Evolutionary conservation across 2,329 filamentous ascomycete species (phyloP).

Genomic region (Aspergillus sp.): DNA sequence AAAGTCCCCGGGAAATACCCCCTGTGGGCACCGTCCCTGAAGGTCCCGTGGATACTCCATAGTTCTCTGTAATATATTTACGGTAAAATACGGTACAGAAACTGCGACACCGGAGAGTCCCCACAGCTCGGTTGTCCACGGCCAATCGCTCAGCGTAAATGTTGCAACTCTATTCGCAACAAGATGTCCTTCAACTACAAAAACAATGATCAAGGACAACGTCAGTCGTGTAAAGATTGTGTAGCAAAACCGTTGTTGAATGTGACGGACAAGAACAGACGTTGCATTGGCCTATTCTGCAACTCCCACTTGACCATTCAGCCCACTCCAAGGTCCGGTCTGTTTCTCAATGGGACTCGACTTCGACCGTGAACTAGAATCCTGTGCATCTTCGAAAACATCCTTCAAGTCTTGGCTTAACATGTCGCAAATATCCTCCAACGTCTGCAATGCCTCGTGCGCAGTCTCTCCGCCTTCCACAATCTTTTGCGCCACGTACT

Average conservation of each 20-base stretch:
- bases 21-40: too few species aligned
- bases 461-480: conserved; percentile 24
- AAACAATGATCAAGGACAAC: too few species aligned
- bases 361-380: conserved; percentile 12
- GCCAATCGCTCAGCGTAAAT: background rate
- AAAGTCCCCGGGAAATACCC: too few species aligned
- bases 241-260: too few species aligned
- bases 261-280: too few species aligned
- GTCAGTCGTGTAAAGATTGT: too few species aligned
- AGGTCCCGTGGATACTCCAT: too few species aligned
- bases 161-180: conserved; percentile 1
- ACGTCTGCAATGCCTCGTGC: conserved; percentile 21
- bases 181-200: background rate
- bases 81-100: too few species aligned
- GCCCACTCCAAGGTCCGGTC: conserved; percentile 30
- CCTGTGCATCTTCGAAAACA: conserved; percentile 11
- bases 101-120: conserved; percentile 1
- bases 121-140: background rate
- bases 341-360: conserved; percentile 16
- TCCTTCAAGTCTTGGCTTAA: conserved; percentile 30
- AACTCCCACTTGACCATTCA: conserved; percentile 29
- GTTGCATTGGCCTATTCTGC: conserved; percentile 7
- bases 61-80: too few species aligned
- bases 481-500: conserved; percentile 29
- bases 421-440: conserved; percentile 26